Percentiles rank a stretch among this genome's conserved stretches.
Conservation (phyloP, 1,284 basidiomycete genomes). For the Cerrena zonata region DNA sequence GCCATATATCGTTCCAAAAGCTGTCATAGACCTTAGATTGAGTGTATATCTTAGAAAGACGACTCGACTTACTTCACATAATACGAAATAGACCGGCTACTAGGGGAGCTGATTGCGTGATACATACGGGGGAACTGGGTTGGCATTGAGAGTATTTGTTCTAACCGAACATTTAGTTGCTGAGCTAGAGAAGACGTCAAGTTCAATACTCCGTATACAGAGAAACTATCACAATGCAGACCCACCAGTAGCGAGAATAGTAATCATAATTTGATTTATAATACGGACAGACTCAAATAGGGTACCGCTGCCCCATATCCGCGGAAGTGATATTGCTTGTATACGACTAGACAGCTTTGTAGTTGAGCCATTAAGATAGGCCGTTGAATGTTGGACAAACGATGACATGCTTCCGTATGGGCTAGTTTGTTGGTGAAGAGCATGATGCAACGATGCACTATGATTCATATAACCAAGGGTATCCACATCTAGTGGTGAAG, state of each 20-base stretch:
- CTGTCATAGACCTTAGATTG: slow-evolving; percentile 33
- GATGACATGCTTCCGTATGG: background rate
- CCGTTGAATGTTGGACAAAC: too few relatives aligned
- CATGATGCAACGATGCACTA: background rate
- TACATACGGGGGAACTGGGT: slow-evolving; percentile 13
- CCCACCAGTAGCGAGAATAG: too few relatives aligned
- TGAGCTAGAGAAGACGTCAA: slow-evolving; percentile 10
- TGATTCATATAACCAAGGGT: slow-evolving; percentile 5
- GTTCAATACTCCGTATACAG: too few relatives aligned
- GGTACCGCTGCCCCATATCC: too few relatives aligned
- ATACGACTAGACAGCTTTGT: too few relatives aligned
- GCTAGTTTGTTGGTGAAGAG: background rate
- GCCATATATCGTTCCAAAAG: slow-evolving; percentile 88
- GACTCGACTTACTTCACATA: slow-evolving; percentile 53
- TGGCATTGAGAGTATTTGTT: slow-evolving; percentile 18
- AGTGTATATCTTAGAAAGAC: slow-evolving; percentile 2
- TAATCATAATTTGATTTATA: too few relatives aligned
- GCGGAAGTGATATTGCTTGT: too few relatives aligned
- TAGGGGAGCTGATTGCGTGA: slow-evolving; percentile 11
- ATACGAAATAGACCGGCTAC: slow-evolving; percentile 24
- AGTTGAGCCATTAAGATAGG: too few relatives aligned
- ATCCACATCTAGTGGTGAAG: background rate
- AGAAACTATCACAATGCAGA: too few relatives aligned
- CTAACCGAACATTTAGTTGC: slow-evolving; percentile 21
- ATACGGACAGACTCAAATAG: too few relatives aligned